Evolutionary conservation across 257 asterid genomes (phyloP), one percentile per base, ranked within the genome.

Genomic region (Gentiana straminea): DNA sequence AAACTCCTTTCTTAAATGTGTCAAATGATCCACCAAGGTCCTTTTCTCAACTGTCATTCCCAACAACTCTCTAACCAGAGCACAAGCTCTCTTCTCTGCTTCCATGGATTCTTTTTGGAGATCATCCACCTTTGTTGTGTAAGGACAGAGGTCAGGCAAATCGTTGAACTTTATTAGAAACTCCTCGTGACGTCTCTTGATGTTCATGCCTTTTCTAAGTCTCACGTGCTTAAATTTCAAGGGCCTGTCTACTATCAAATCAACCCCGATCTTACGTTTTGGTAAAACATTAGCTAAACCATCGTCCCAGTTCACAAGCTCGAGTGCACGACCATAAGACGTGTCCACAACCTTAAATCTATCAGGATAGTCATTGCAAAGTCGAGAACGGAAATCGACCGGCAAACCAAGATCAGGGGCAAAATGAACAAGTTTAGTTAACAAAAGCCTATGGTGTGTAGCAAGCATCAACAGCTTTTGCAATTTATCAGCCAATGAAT

Each of bases 41-140:
- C 94, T 73, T 74, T 75, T 91, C 90, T 91, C 97, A 4, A 83
- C 77, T 1, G 82, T 83, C 97, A 92, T 81, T 52, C 80, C 93
- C 54, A 92, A 68, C 53, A 83, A 79, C 79, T 92, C 97, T 77
- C 98, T 83, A 71, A 74, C 94, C 58, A 85, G 75, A 11, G 80
- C 90, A 61, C 98, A 88, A 0, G 94, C 95, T 72, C 98, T 78
- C 79, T 88, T 92, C 82, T 87, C 98, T 0, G 94, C 90, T 54
- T 75, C 85, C 13, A 85, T 67, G 0, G 93, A 85, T 71, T 69
- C 94, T 51, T 75, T 81, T 46, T 13, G 58, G 57, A 91, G 67
- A 54, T 75, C 81, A 4, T 33, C 61, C 13, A 71, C 80, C 61
- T 70, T 77, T 9, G 82, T 78, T 43, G 56, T 73, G 73, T 92